phyloP scores from a whole-genome alignment of 2,329 filamentous ascomycete genomes.

The Fusarium stilboides region DNA sequence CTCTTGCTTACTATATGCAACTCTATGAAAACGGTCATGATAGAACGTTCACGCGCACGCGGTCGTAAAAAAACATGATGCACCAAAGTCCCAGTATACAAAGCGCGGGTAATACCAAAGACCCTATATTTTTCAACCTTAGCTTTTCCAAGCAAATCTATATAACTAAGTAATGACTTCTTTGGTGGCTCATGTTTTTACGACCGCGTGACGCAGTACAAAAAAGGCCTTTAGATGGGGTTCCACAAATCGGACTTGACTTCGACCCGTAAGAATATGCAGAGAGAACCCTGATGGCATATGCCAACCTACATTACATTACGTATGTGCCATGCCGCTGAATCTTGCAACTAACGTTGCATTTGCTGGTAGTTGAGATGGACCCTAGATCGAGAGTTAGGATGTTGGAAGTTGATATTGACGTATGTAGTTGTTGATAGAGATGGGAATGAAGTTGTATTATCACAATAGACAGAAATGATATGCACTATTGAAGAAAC shows the following conservation, averaged over 20 bases:
- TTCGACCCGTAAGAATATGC: conserved; percentile 1
- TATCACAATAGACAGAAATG: neutral
- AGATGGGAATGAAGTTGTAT: neutral
- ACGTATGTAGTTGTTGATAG: neutral
- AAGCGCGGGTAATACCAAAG: too few species aligned
- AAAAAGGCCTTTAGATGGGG: conserved; percentile 1
- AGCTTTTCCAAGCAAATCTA: too few species aligned
- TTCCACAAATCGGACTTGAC: conserved; percentile 19
- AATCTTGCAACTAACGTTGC: conserved; percentile 2
- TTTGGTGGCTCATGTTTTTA: too few species aligned
- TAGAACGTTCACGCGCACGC: conserved; percentile 35
- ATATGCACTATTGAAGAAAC: neutral
- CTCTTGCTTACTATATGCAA: neutral
- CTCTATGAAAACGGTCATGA: conserved; percentile 15
- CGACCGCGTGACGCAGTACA: too few species aligned
- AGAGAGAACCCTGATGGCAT: conserved; percentile 46
- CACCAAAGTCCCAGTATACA: too few species aligned
- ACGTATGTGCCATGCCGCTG: conserved; percentile 16
- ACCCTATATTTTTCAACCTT: too few species aligned
- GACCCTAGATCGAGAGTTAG: conserved; percentile 28
- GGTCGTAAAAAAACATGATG: too few species aligned
- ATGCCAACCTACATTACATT: conserved; percentile 15
- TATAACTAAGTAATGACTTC: too few species aligned
- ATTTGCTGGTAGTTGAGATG: conserved; percentile 2
- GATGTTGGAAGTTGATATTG: neutral